Percentiles rank a stretch among this genome's conserved stretches.
These are phyloP conservation scores for Tricholomella constricta DNA, from an alignment of 768 basidiomycete species.

Conservation along the genomic window DNA sequence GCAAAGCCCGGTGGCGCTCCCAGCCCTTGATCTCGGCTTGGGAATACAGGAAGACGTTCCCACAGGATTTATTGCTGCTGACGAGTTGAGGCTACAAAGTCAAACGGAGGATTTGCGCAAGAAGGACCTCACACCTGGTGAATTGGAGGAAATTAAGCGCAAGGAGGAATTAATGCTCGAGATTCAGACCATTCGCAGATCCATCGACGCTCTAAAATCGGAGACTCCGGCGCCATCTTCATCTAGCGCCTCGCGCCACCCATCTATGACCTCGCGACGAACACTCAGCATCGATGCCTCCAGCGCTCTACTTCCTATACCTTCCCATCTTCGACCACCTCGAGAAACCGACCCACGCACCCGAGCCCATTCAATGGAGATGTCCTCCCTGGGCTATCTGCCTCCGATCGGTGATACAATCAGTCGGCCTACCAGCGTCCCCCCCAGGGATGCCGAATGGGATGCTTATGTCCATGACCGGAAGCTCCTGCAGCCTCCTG, in stretches of 20 bases:
- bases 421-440: conserved; percentile 70
- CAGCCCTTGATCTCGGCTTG: conserved; percentile 71
- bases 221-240: conserved; percentile 71
- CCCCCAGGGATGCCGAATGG: conserved; percentile 82
- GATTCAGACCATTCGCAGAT: conserved; percentile 77
- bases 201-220: conserved; percentile 73
- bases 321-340: conserved; percentile 69
- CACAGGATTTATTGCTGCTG: conserved; percentile 60
- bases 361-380: conserved; percentile 74
- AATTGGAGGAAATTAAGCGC: conserved; percentile 60
- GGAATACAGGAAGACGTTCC: conserved; percentile 80
- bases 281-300: conserved; percentile 70
- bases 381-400: conserved; percentile 48
- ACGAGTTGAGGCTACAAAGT: conserved; percentile 23
- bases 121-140: conserved; percentile 39
- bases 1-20: conserved; percentile 61
- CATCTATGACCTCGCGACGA: conserved; percentile 66
- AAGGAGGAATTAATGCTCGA: conserved; percentile 75
- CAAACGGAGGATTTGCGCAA: conserved; percentile 26
- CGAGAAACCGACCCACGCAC: conserved; percentile 68
- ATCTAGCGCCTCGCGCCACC: conserved; percentile 60
- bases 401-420: conserved; percentile 54
- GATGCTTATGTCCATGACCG: conserved; percentile 84
- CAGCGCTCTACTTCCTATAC: conserved; percentile 46
- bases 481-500: conserved; percentile 81